Evolutionary conservation across 2,329 filamentous ascomycete genomes (phyloP).

Genomic region (Apiospora pterosperma): DNA sequence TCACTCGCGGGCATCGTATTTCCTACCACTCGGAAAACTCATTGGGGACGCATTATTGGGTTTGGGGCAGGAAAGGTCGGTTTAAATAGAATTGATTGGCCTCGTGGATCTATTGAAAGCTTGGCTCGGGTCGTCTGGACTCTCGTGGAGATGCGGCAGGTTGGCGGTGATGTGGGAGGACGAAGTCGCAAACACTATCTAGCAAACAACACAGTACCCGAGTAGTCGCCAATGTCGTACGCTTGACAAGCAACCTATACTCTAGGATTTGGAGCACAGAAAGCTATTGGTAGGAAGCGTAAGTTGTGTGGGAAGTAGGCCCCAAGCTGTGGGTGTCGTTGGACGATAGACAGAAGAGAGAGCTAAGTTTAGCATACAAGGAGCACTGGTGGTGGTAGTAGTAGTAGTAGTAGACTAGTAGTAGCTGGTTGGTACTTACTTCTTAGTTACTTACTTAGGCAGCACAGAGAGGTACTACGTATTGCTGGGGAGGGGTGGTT

Average conservation of each 20-base stretch:
- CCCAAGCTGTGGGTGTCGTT: background rate
- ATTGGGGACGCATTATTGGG: background rate
- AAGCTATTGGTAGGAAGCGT: background rate
- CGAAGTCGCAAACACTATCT: background rate
- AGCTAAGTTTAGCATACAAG: background rate
- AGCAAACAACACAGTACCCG: background rate
- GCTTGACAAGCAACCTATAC: background rate
- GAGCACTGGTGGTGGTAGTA: background rate
- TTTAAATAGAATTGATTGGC: background rate
- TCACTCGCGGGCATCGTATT: slow-evolving; percentile 38
- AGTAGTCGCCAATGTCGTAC: background rate
- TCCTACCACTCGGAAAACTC: background rate
- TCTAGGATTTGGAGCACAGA: background rate
- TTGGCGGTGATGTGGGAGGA: background rate
- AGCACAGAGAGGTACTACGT: no score
- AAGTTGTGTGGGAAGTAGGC: background rate
- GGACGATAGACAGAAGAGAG: background rate
- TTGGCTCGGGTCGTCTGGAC: background rate
- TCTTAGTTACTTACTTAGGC: no score
- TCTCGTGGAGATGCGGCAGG: background rate
- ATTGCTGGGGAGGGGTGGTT: background rate
- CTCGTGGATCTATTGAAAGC: background rate
- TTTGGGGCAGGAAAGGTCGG: background rate
- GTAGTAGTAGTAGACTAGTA: no score
- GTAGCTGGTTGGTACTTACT: no score